Evolutionary conservation across 1,139 yeast species (phyloP), one percentile per base, ranked within the genome.

Genomic region (Citeromyces hawaiiensis): DNA sequence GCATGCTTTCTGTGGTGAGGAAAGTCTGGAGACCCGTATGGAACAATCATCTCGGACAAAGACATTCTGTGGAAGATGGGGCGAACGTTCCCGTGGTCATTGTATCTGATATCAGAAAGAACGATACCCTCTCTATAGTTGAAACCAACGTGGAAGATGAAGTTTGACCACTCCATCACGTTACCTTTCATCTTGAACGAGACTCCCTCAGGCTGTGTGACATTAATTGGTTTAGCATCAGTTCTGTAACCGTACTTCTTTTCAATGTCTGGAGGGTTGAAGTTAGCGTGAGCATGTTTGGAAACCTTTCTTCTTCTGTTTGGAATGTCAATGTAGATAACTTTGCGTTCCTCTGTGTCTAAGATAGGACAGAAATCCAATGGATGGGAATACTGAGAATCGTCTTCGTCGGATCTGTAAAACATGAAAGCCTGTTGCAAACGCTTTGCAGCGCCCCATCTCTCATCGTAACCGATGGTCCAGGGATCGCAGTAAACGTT

Each of bases 1-100:
- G 93, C 93, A 51, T 82, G 93, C 58, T 82, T 82, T 64, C 93
- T 71, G 54, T 80, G 87, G 56, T 80, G 88, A 39, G 87, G 88
- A 61, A 71, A 77, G 47, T 75, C 80, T 42, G 93, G 93, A 45
- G 69, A 67, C 43, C 93, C 93, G 53, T 82, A 82, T 27, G 93
- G 93, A 44, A 82, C 93, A 60, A 82, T 78, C 91, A 82, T 81
- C 62, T 82, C 93, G 36, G 83, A 67, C 45, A 82, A 65, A 3
- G 93, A 82, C 51, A 82, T 68, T 60, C 93, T 70, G 64, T 82
- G 86, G 70, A 82, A 80, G 44, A 82, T 58, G 30, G 87, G 77
- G 58, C 87, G 68, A 38, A 68, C 76, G 34, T 69, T 69, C 38
- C 87, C 87, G 48, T 76, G 83, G 56, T 80, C 91, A 50, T 80